phyloP scores from a whole-genome alignment of 768 basidiomycete species.

The Lactifluus piperatus region DNA sequence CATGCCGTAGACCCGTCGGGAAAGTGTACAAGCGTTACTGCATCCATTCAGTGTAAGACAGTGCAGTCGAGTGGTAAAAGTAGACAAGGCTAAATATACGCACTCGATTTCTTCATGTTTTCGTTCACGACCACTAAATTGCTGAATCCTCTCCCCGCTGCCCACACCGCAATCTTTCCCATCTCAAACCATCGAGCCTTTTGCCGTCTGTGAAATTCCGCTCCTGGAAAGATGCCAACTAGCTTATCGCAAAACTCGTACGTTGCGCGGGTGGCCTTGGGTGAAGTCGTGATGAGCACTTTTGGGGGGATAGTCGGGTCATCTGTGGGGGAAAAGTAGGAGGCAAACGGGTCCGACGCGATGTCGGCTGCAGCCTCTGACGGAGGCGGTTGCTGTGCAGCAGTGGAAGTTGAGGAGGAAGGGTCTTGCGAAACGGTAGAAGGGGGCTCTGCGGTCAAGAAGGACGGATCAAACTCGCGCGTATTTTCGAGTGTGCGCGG shows the following conservation, averaged over 20 bases:
- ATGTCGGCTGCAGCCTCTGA: conserved; percentile 62
- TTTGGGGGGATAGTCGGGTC: conserved; percentile 74
- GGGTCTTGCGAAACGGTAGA: conserved; percentile 16
- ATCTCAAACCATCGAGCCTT: conserved; percentile 88
- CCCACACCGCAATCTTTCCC: conserved; percentile 90
- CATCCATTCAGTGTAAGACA: conserved; percentile 45
- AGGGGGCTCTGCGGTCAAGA: conserved; percentile 46
- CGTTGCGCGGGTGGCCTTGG: conserved; percentile 78
- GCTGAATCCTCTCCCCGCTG: conserved; percentile 78
- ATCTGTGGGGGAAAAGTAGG: conserved; percentile 60
- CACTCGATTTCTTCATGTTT: conserved; percentile 86
- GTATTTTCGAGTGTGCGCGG: conserved; percentile 92
- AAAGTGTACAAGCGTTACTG: conserved; percentile 84
- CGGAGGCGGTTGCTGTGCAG: conserved; percentile 28
- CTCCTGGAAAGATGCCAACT: conserved; percentile 82
- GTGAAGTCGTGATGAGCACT: conserved; percentile 84
- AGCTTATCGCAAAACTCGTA: conserved; percentile 93
- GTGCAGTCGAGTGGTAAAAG: conserved; percentile 4
- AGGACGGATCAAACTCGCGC: conserved; percentile 71
- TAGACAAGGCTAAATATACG: background rate
- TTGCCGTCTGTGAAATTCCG: conserved; percentile 78
- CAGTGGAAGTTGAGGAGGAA: conserved; percentile 21
- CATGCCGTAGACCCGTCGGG: conserved; percentile 92
- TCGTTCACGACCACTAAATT: conserved; percentile 93
- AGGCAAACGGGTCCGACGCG: conserved; percentile 66